Conservation (phyloP, 2,329 filamentous ascomycete genomes). For the Venturia pyrina region DNA sequence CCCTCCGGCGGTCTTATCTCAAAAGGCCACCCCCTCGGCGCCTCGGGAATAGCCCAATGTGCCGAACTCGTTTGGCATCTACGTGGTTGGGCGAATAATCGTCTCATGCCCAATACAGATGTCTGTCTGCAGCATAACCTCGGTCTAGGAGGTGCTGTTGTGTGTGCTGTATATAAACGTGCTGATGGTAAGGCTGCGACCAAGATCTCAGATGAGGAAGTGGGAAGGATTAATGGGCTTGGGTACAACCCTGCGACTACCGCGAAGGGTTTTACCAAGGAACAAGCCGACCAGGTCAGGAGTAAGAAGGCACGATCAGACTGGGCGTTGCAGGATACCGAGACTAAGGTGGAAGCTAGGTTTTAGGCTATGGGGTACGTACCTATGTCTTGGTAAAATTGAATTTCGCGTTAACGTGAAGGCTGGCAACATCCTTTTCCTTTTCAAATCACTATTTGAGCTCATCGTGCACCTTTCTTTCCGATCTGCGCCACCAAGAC, state of each 20-base stretch:
- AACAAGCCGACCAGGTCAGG: constrained; percentile 58
- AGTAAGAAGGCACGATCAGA: constrained; percentile 56
- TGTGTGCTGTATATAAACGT: constrained; percentile 80
- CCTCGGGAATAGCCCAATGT: constrained; percentile 90
- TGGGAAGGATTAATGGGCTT: constrained; percentile 57
- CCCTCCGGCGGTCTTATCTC: constrained; percentile 90
- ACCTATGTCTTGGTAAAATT: too few species aligned
- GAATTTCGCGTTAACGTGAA: too few species aligned
- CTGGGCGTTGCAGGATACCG: constrained; percentile 70
- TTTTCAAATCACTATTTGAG: too few species aligned
- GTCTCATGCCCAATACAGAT: constrained; percentile 56
- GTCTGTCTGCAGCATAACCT: constrained; percentile 86
- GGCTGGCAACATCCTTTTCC: too few species aligned
- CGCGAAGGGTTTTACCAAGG: constrained; percentile 77
- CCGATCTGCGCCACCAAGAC: too few species aligned
- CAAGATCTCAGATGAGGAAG: constrained; percentile 49
- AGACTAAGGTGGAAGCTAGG: constrained; percentile 62
- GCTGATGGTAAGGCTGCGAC: constrained; percentile 62
- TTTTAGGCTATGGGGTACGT: constrained; percentile 35
- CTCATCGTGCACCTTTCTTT: too few species aligned
- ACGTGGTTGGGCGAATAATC: constrained; percentile 91
- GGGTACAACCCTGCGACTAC: constrained; percentile 89
- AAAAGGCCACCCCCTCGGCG: constrained; percentile 90
- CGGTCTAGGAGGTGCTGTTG: constrained; percentile 80
- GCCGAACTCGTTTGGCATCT: constrained; percentile 94